phyloP scores from a whole-genome alignment of 2,329 filamentous ascomycete genomes.

The Ascochyta clinopodiicola region DNA sequence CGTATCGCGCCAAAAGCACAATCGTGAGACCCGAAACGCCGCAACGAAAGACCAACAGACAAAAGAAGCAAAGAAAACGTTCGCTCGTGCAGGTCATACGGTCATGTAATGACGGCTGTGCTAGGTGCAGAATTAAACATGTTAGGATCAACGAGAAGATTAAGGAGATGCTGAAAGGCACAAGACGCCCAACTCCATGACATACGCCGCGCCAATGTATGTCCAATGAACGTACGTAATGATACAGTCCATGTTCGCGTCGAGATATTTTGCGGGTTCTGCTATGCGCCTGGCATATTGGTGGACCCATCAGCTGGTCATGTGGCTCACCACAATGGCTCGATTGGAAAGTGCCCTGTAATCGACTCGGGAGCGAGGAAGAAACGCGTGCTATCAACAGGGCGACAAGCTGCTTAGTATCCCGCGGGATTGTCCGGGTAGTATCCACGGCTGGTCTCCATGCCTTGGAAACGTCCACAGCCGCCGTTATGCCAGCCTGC shows the following conservation, averaged over 20 bases:
- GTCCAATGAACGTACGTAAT: neutral
- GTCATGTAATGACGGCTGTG: conserved; percentile 29
- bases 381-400: neutral
- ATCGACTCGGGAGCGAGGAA: neutral
- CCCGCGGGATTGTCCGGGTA: conserved; percentile 53
- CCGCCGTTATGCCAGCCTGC: conserved; percentile 48
- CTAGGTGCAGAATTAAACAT: conserved; percentile 38
- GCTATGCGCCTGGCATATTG: neutral
- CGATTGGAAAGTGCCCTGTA: neutral
- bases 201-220: conserved; percentile 2
- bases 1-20: conserved; percentile 16
- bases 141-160: conserved; percentile 20
- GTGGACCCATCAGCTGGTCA: neutral
- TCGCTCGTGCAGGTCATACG: conserved; percentile 37
- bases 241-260: neutral
- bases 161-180: conserved; percentile 7
- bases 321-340: neutral
- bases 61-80: conserved; percentile 20
- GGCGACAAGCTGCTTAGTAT: conserved; percentile 35
- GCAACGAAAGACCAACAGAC: conserved; percentile 9
- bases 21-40: conserved; percentile 10
- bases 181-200: conserved; percentile 8
- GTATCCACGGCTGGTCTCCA: conserved; percentile 56
- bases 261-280: neutral
- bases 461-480: conserved; percentile 54